Percentiles rank a stretch among this genome's conserved stretches.
These are phyloP conservation scores for Schizochytrium sp. DNA, from an alignment of 108 stramenopile species.

Conservation along the genomic window DNA sequence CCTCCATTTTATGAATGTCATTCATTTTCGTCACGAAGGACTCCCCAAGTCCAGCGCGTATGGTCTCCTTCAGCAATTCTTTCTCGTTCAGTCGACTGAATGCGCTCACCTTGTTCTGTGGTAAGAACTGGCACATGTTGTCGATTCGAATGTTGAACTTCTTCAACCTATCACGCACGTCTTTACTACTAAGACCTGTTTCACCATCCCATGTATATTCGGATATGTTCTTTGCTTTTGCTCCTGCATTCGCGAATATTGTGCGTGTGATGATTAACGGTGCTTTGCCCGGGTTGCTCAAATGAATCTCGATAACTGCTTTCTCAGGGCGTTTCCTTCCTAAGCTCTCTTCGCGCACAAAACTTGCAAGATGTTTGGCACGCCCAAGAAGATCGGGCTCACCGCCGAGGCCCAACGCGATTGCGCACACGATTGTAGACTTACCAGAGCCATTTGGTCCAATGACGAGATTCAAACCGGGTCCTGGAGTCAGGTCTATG, in stretches of 20 bases:
- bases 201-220: constrained; percentile 75
- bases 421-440: constrained; percentile 91
- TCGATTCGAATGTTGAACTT: constrained; percentile 85
- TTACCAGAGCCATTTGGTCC: constrained; percentile 96
- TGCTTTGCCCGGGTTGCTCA: neutral
- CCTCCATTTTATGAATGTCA: neutral
- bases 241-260: neutral
- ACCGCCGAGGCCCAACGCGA: constrained; percentile 92
- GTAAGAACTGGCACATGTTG: constrained; percentile 94
- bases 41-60: constrained; percentile 49
- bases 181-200: constrained; percentile 74
- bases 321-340: constrained; percentile 66
- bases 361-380: constrained; percentile 84
- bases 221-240: constrained; percentile 53
- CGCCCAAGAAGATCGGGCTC: constrained; percentile 86
- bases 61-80: neutral
- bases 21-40: neutral
- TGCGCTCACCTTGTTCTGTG: constrained; percentile 91
- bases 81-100: constrained; percentile 83
- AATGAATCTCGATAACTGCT: constrained; percentile 85
- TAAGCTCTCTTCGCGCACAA: constrained; percentile 80
- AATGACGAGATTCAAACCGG: constrained; percentile 89
- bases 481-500: constrained; percentile 68
- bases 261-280: constrained; percentile 49
- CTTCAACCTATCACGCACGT: constrained; percentile 72